These are phyloP conservation scores for Jasminum sambac DNA, from an alignment of 257 asterid genomes.

Conservation along the genomic window DNA sequence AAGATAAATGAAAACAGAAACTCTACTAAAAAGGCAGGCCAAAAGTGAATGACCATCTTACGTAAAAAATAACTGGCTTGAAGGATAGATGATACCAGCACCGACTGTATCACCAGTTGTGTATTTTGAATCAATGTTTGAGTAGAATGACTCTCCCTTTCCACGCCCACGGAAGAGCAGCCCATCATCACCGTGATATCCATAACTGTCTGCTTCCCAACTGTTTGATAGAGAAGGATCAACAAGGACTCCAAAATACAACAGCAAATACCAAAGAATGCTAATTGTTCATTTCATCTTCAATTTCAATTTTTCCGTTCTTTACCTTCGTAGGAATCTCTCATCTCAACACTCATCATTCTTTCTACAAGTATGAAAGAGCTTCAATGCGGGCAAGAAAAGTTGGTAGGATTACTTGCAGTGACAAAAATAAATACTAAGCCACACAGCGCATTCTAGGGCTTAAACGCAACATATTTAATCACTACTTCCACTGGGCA, in stretches of 20 bases:
- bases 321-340: background rate
- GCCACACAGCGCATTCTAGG: constrained; percentile 3
- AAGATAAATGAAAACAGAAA: constrained; percentile 1
- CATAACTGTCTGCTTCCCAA: constrained; percentile 91
- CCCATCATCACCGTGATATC: constrained; percentile 96
- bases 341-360: constrained; percentile 5
- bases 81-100: constrained; percentile 85
- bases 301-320: constrained; percentile 16
- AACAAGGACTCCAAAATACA: constrained; percentile 20
- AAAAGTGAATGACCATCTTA: constrained; percentile 37
- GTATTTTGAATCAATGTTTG: constrained; percentile 39
- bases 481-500: background rate
- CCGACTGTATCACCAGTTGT: constrained; percentile 91
- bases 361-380: background rate
- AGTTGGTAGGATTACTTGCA: background rate
- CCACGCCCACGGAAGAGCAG: constrained; percentile 85
- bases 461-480: background rate
- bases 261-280: constrained; percentile 2
- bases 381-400: background rate
- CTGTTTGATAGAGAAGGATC: constrained; percentile 42
- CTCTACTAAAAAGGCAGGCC: background rate
- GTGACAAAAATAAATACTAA: background rate
- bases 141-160: constrained; percentile 78
- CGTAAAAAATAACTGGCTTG: constrained; percentile 93
- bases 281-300: background rate